Evolutionary conservation across 306 rosid genomes (phyloP).

Genomic region (Cucumis cinereus): DNA sequence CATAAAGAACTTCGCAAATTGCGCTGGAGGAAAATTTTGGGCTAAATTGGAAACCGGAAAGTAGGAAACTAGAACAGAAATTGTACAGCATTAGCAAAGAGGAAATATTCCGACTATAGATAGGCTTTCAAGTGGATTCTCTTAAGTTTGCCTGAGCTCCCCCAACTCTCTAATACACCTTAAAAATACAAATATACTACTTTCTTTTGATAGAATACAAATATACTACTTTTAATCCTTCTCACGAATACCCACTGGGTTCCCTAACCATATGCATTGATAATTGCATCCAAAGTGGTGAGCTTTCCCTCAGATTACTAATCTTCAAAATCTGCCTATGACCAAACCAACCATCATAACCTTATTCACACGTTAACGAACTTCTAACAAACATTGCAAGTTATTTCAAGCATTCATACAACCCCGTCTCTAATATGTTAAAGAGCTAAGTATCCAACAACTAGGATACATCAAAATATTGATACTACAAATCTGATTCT

Average conservation of each 20-base stretch:
- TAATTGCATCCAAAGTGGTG: background rate
- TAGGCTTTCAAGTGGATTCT: background rate
- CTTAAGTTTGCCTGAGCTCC: background rate
- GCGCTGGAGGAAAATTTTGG: too few relatives aligned
- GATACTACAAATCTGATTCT: background rate
- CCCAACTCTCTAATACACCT: background rate
- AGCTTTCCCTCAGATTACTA: background rate
- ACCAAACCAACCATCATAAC: background rate
- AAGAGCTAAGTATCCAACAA: background rate
- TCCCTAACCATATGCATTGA: background rate
- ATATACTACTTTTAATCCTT: background rate
- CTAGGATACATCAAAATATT: background rate
- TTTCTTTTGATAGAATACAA: background rate
- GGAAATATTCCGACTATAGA: background rate
- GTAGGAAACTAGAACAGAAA: background rate
- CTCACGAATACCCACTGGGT: too few relatives aligned
- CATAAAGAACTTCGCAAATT: background rate
- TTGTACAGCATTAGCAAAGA: background rate
- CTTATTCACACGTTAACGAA: background rate
- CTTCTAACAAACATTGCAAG: background rate
- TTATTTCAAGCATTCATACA: background rate
- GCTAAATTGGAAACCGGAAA: background rate
- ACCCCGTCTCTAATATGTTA: background rate
- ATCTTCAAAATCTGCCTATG: background rate
- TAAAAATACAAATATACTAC: background rate